phyloP scores from a whole-genome alignment of 2,329 filamentous ascomycete species.

The Microcyclospora tardicrescens region DNA sequence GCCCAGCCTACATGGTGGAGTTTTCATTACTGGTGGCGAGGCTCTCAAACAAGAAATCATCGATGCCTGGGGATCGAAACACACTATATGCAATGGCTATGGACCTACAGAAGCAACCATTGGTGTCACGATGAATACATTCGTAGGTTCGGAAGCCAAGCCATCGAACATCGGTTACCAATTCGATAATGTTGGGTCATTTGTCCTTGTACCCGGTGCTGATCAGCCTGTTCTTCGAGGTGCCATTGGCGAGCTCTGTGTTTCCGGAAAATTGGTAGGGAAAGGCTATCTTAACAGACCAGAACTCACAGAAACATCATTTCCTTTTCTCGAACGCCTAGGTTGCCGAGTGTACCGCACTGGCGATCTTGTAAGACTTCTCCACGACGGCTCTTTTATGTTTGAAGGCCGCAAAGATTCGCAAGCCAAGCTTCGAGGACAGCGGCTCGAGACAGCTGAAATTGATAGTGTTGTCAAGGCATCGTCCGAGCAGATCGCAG shows the following conservation, averaged over 20 bases:
- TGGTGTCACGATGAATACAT: conserved; percentile 78
- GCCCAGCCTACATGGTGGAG: conserved; percentile 63
- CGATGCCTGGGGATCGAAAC: conserved; percentile 66
- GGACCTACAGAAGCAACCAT: conserved; percentile 90
- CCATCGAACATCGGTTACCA: conserved; percentile 78
- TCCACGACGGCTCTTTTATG: conserved; percentile 71
- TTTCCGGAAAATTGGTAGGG: conserved; percentile 75
- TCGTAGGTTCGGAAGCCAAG: conserved; percentile 63
- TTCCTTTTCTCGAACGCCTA: conserved; percentile 47
- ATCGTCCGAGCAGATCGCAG: conserved; percentile 44
- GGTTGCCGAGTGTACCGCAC: conserved; percentile 59
- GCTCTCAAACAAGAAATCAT: conserved; percentile 79
- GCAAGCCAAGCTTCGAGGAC: conserved; percentile 81
- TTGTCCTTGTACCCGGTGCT: conserved; percentile 58
- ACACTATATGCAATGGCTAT: conserved; percentile 80
- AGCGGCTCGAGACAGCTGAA: conserved; percentile 79
- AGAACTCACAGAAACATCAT: conserved; percentile 64
- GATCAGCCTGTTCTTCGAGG: conserved; percentile 61
- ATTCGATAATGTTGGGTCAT: conserved; percentile 78
- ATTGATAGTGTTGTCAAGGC: conserved; percentile 72
- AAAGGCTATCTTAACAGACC: conserved; percentile 75
- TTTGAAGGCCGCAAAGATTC: conserved; percentile 83
- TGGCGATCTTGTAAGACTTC: conserved; percentile 70
- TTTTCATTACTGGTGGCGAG: conserved; percentile 90
- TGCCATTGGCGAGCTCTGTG: conserved; percentile 74